A percentile compares a stretch with the other conserved stretches of the same genome.
phyloP scores from a whole-genome alignment of 2,329 filamentous ascomycete genomes.

The Scolecobasidium constrictum region DNA sequence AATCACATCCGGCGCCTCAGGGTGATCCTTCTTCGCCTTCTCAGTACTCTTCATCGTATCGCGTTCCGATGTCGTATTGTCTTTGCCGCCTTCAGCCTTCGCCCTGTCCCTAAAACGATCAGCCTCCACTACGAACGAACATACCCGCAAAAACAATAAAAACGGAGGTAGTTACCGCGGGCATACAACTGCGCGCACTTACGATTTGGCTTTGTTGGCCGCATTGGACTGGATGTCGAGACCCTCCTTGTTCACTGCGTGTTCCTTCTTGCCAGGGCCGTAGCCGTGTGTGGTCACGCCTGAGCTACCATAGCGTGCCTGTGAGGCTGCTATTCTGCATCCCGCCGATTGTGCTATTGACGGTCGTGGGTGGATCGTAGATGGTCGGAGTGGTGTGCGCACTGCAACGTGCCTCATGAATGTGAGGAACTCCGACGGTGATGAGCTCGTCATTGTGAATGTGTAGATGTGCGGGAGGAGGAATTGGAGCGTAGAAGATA shows the following conservation, averaged over 20 bases:
- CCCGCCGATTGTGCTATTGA: constrained; percentile 1
- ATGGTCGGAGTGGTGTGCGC: background rate
- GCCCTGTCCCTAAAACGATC: constrained; percentile 13
- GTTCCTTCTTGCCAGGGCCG: background rate
- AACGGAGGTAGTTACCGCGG: too few relatives aligned
- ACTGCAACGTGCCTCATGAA: constrained; percentile 22
- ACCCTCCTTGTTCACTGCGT: constrained; percentile 19
- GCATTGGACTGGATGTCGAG: constrained; percentile 3
- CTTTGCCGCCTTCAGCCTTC: constrained; percentile 24
- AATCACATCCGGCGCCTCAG: constrained; percentile 33
- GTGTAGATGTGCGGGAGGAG: background rate
- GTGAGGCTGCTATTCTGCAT: background rate
- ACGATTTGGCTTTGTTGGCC: background rate
- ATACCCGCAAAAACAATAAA: too few relatives aligned
- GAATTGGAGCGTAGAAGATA: too few relatives aligned
- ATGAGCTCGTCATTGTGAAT: constrained; percentile 21
- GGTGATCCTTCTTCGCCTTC: constrained; percentile 36
- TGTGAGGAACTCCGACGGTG: constrained; percentile 27
- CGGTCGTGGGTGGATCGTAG: background rate
- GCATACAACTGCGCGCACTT: background rate
- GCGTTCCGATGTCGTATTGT: constrained; percentile 26
- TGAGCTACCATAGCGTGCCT: background rate
- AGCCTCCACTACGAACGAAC: background rate
- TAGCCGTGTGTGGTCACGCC: background rate
- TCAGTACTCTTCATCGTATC: constrained; percentile 26